These are phyloP conservation scores for Heliamphora exappendiculata DNA, from an alignment of 148 eudicot species.

Conservation along the genomic window DNA sequence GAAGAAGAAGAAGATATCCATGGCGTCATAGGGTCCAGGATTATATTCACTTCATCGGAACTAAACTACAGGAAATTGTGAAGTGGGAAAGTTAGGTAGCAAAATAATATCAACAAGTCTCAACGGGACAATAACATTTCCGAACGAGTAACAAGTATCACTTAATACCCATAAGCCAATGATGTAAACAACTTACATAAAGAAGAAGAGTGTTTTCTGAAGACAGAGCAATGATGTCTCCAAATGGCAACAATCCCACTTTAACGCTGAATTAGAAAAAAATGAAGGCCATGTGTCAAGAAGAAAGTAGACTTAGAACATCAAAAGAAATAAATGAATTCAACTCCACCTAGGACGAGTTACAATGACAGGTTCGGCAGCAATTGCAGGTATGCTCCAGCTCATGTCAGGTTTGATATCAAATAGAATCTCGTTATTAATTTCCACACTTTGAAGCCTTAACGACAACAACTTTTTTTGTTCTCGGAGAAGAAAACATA, in stretches of 20 bases:
- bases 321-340: background rate
- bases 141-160: background rate
- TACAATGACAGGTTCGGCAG: slow-evolving; percentile 82
- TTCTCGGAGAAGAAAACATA: slow-evolving; percentile 89
- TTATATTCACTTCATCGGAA: background rate
- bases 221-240: slow-evolving; percentile 72
- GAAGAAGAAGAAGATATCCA: too few relatives aligned
- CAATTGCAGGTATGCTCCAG: slow-evolving; percentile 89
- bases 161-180: background rate
- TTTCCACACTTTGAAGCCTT: slow-evolving; percentile 67
- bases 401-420: slow-evolving; percentile 84
- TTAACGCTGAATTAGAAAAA: slow-evolving; percentile 37
- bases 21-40: too few relatives aligned
- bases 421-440: slow-evolving; percentile 49
- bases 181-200: slow-evolving; percentile 56
- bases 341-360: slow-evolving; percentile 66
- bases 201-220: slow-evolving; percentile 62
- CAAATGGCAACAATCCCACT: slow-evolving; percentile 53
- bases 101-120: background rate
- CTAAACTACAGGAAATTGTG: background rate
- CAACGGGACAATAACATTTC: background rate
- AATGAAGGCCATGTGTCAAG: background rate
- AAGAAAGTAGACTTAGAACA: slow-evolving; percentile 9
- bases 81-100: background rate
- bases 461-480: slow-evolving; percentile 66